Conservation (phyloP, 345 rosid genomes). For the Barbarea vulgaris region DNA sequence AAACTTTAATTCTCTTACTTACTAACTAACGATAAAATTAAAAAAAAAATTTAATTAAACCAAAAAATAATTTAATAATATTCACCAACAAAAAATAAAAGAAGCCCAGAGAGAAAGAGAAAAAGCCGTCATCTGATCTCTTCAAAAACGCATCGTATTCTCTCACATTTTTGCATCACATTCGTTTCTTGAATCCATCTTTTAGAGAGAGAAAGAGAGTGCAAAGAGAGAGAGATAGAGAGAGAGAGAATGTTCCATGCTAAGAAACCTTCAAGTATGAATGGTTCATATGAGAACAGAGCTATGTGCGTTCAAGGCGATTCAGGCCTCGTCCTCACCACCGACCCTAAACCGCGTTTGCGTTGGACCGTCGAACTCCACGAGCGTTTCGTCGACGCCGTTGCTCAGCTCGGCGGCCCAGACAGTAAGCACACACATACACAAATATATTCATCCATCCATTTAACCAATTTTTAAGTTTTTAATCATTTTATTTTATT, state of each 20-base stretch:
- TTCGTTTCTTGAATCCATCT: slow-evolving; percentile 59
- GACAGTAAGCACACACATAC: slow-evolving; percentile 58
- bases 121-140: slow-evolving; percentile 43
- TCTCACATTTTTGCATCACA: slow-evolving; percentile 77
- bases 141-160: slow-evolving; percentile 92
- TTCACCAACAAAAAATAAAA: slow-evolving; percentile 11
- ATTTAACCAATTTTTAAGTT: background rate
- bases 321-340: slow-evolving; percentile 98
- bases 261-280: slow-evolving; percentile 91
- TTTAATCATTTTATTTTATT: slow-evolving; percentile 7
- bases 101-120: slow-evolving; percentile 18
- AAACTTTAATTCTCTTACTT: slow-evolving; percentile 33
- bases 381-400: slow-evolving; percentile 99
- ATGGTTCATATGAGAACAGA: slow-evolving; percentile 72
- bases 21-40: slow-evolving; percentile 23
- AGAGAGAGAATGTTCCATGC: slow-evolving; percentile 89
- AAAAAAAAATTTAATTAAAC: background rate
- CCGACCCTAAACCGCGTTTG: slow-evolving; percentile 99
- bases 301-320: slow-evolving; percentile 97
- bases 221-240: slow-evolving; percentile 31
- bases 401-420: slow-evolving; percentile 97
- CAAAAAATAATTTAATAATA: background rate
- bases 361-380: slow-evolving; percentile 99
- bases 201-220: slow-evolving; percentile 47
- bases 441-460: background rate